These are phyloP conservation scores for Cordyceps cateniannulata DNA, from an alignment of 2,329 filamentous ascomycete genomes.

Conservation along the genomic window DNA sequence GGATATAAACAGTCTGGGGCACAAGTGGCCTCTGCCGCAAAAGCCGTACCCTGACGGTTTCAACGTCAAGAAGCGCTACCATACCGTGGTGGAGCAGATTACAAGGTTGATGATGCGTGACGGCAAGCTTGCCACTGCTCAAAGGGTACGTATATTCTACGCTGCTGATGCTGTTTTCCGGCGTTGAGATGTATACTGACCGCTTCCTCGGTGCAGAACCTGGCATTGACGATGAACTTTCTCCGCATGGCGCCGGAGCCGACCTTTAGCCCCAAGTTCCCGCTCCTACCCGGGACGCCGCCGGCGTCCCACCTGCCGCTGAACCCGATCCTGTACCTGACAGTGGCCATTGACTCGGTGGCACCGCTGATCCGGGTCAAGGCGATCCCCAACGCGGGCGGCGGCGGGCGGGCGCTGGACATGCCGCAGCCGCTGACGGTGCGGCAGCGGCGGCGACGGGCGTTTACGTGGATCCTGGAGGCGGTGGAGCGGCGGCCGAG, in stretches of 20 bases:
- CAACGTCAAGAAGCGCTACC: constrained; percentile 75
- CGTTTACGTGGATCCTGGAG: constrained; percentile 85
- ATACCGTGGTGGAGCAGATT: constrained; percentile 77
- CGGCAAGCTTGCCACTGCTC: constrained; percentile 84
- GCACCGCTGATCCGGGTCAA: constrained; percentile 80
- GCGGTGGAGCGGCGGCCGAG: constrained; percentile 73
- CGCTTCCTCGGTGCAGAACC: constrained; percentile 52
- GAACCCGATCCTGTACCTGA: constrained; percentile 84
- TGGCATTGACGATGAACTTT: constrained; percentile 73
- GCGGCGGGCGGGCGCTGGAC: constrained; percentile 79
- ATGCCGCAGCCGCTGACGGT: constrained; percentile 71
- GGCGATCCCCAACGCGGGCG: constrained; percentile 68
- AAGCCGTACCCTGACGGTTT: constrained; percentile 54
- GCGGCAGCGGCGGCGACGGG: constrained; percentile 69
- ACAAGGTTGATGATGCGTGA: constrained; percentile 87
- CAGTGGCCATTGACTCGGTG: constrained; percentile 84
- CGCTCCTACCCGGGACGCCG: constrained; percentile 69
- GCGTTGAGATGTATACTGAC: not conserved
- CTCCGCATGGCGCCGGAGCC: constrained; percentile 82
- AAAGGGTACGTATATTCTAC: constrained; percentile 56
- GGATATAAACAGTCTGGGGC: constrained; percentile 39
- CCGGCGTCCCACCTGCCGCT: constrained; percentile 75
- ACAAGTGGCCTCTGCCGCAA: constrained; percentile 71
- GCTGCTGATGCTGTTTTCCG: not conserved
- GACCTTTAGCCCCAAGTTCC: constrained; percentile 61